These are phyloP conservation scores for Kwoniella pini DNA, from an alignment of 768 basidiomycete genomes.

Conservation along the genomic window DNA sequence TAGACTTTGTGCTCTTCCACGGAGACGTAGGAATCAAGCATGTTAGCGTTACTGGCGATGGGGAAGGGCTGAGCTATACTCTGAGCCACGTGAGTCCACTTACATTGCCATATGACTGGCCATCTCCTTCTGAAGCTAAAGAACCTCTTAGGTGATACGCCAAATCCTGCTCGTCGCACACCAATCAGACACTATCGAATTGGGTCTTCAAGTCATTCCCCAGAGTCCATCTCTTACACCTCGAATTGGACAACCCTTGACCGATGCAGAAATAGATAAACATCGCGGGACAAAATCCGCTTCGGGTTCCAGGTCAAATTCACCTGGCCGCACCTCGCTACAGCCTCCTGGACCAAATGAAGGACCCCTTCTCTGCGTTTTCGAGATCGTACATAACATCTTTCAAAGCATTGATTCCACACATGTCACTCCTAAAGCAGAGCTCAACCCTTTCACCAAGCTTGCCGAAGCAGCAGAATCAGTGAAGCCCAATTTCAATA, in stretches of 20 bases:
- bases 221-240: constrained; percentile 52
- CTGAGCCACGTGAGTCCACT: constrained; percentile 73
- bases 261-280: constrained; percentile 34
- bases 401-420: constrained; percentile 30
- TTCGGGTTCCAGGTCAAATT: constrained; percentile 32
- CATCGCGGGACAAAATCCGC: constrained; percentile 20
- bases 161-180: constrained; percentile 73
- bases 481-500: constrained; percentile 41
- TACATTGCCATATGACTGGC: neutral
- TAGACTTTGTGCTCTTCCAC: constrained; percentile 88
- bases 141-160: constrained; percentile 67
- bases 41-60: constrained; percentile 79
- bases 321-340: constrained; percentile 46
- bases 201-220: constrained; percentile 65
- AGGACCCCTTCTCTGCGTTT: constrained; percentile 61
- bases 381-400: constrained; percentile 64
- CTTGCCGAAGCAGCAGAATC: constrained; percentile 30
- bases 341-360: constrained; percentile 47
- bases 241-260: constrained; percentile 29
- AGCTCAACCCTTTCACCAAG: constrained; percentile 40
- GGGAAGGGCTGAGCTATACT: constrained; percentile 76
- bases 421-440: constrained; percentile 33
- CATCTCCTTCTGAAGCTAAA: constrained; percentile 5
- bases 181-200: constrained; percentile 77
- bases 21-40: constrained; percentile 86